Conservation (phyloP, 1,284 basidiomycete genomes). For the Cerrena zonata region DNA sequence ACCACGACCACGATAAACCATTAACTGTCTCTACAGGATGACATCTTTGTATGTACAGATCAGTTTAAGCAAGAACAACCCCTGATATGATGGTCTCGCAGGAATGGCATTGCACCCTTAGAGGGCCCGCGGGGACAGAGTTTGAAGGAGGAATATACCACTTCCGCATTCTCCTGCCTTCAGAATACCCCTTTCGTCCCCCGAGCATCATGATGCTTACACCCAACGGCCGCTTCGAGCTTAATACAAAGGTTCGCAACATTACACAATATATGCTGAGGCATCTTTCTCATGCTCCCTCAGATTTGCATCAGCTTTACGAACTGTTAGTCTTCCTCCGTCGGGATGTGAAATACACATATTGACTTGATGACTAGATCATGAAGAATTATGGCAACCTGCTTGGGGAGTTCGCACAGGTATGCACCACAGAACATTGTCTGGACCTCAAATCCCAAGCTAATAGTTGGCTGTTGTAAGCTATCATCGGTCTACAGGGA, state of each 20-base stretch:
- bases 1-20: slow-evolving; percentile 8
- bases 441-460: neutral
- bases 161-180: slow-evolving; percentile 83
- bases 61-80: neutral
- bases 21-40: slow-evolving; percentile 44
- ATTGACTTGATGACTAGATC: slow-evolving; percentile 41
- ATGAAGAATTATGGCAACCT: slow-evolving; percentile 91
- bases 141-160: slow-evolving; percentile 91
- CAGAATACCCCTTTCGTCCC: slow-evolving; percentile 91
- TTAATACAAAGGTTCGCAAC: slow-evolving; percentile 82
- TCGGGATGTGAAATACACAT: too few species aligned
- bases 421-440: slow-evolving; percentile 20
- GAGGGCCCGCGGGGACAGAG: slow-evolving; percentile 81
- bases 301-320: slow-evolving; percentile 93
- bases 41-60: slow-evolving; percentile 64
- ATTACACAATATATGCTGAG: neutral
- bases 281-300: neutral
- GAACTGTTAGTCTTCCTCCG: slow-evolving; percentile 63
- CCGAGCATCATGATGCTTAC: slow-evolving; percentile 93
- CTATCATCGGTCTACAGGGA: slow-evolving; percentile 84
- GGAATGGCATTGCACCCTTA: slow-evolving; percentile 97
- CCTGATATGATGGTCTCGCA: slow-evolving; percentile 22
- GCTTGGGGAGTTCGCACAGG: slow-evolving; percentile 96
- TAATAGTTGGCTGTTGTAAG: slow-evolving; percentile 34
- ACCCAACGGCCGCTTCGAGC: slow-evolving; percentile 90